Conservation (phyloP, 305 asterid genomes). For the Solanum hybrid region DNA sequence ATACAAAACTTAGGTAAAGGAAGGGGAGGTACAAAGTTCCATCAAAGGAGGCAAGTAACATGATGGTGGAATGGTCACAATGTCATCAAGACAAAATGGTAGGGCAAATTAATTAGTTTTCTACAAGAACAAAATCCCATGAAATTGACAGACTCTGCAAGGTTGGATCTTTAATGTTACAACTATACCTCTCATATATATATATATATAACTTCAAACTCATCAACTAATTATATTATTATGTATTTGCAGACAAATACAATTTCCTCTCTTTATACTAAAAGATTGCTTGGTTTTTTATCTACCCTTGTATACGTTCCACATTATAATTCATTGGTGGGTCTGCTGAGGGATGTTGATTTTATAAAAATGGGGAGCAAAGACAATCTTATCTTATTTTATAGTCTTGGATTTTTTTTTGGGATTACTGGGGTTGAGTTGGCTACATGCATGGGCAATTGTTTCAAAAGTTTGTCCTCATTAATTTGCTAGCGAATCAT, state of each 20-base stretch:
- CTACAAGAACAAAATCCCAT: not conserved
- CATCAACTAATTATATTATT: not conserved
- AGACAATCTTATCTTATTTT: slow-evolving; percentile 25
- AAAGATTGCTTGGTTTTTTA: slow-evolving; percentile 15
- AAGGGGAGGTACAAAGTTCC: not conserved
- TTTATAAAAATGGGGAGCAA: slow-evolving; percentile 42
- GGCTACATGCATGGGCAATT: slow-evolving; percentile 10
- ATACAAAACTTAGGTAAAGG: not conserved
- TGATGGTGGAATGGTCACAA: slow-evolving; percentile 1
- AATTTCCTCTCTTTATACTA: slow-evolving; percentile 17
- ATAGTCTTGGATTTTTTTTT: slow-evolving; percentile 16
- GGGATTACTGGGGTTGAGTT: not conserved
- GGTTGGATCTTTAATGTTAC: not conserved
- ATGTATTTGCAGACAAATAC: slow-evolving; percentile 15
- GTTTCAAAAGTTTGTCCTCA: slow-evolving; percentile 11
- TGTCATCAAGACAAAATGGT: not conserved
- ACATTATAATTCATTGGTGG: slow-evolving; percentile 33
- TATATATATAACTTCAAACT: not conserved
- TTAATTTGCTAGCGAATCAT: not conserved
- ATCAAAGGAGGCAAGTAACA: slow-evolving; percentile 4
- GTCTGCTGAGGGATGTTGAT: slow-evolving; percentile 19
- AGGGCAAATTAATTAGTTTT: not conserved
- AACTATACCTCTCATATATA: not conserved
- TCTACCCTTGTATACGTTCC: not conserved
- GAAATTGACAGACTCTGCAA: slow-evolving; percentile 4